Conservation (phyloP, 2,329 filamentous ascomycete genomes). For the Colletotrichum salicis region DNA sequence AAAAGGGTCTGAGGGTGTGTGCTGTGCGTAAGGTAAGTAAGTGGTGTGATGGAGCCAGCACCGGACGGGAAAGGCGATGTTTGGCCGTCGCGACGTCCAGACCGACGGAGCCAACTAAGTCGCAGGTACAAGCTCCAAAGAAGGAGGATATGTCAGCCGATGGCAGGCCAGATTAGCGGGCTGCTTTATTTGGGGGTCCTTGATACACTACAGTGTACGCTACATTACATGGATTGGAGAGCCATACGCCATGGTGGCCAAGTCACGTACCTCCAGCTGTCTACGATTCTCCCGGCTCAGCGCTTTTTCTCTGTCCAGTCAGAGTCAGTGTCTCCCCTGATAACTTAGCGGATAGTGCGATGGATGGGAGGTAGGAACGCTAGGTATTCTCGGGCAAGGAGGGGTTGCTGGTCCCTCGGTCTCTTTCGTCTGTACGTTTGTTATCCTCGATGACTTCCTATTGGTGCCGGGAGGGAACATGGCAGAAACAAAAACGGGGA, state of each 20-base stretch:
- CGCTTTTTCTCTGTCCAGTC: not conserved
- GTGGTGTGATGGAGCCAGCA: slow-evolving; percentile 34
- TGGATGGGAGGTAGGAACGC: slow-evolving; percentile 6
- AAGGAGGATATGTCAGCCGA: not conserved
- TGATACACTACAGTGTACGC: not conserved
- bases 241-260: slow-evolving; percentile 33
- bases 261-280: not conserved
- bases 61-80: slow-evolving; percentile 21
- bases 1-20: slow-evolving; percentile 10
- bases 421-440: slow-evolving; percentile 13
- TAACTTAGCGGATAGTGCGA: slow-evolving; percentile 24
- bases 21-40: slow-evolving; percentile 8
- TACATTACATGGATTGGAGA: not conserved
- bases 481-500: slow-evolving; percentile 30
- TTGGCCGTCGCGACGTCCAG: slow-evolving; percentile 13
- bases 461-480: slow-evolving; percentile 11
- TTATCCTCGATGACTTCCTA: not conserved
- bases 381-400: slow-evolving; percentile 25
- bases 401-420: slow-evolving; percentile 13
- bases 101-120: slow-evolving; percentile 10
- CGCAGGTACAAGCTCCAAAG: slow-evolving; percentile 22
- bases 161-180: slow-evolving; percentile 31
- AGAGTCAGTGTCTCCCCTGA: slow-evolving; percentile 25
- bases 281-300: not conserved
- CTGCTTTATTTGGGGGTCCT: slow-evolving; percentile 10